Base-by-base conservation (phyloP, 2,329 filamentous ascomycete genomes). In the Coniella vitis region DNA sequence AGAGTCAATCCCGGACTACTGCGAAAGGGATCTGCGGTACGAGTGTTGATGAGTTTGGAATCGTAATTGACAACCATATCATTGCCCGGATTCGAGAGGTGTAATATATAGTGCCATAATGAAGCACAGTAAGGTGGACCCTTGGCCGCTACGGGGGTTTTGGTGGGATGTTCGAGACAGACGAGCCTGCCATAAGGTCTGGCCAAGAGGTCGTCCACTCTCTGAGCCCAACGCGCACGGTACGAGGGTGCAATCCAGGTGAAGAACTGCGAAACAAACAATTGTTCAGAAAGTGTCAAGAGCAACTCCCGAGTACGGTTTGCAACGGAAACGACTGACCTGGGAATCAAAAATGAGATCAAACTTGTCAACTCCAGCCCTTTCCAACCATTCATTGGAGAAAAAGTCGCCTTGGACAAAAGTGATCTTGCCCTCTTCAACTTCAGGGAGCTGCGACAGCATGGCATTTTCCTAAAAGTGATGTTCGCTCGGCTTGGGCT, bases 141-240 rank as follows among this genome's bases (percentile, higher is more conserved):
- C 9, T 74, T 74, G 9, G 75, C 72, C 10, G 71, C 71, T 9
- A 83, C 75, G 37, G 79, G 73, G 63, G 90, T 93, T 53, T 79
- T 75, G 1, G 84, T 81, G 9, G 89, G 89, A 63, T 86, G 94
- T 63, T 95, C 88, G 53, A 95, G 75, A 65, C 80, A 83, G 45
- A 84, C 61, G 21, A 84, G 67, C 34, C 73, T 68, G 19, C 79
- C 78, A 20, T 57, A 61, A 9, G 49, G 58, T 5, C 69, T 69
- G 17, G 65, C 56, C 25, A 84, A 67, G 35, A 83, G 68, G 35
- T 72, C 61, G 13, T 66, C 57, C 64, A 78, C 76, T 47, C 76
- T 68, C 47, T 63, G 62, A 12, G 78, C 74, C 80, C 79, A 84
- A 17, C 60, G 61, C 3, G 72, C 68, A 17, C 80, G 72, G 45